A percentile compares a stretch with the other conserved stretches of the same genome.
Evolutionary conservation across 2,329 filamentous ascomycete genomes (phyloP).

Genomic region (Cordyceps tenuipes): DNA sequence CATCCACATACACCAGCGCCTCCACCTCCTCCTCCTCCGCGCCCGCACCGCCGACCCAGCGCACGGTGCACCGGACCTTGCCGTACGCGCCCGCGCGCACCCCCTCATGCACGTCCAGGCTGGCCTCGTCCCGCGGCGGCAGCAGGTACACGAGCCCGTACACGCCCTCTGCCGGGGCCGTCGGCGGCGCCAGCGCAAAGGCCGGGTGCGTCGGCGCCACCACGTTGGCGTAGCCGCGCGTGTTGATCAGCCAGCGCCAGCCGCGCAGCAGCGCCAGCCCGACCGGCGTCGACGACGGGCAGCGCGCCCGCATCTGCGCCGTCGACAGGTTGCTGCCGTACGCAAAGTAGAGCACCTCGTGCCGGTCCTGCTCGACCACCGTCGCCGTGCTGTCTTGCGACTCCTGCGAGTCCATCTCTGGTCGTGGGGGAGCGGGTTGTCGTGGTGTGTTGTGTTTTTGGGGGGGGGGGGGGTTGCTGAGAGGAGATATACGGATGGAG

Average conservation of each 20-base stretch:
- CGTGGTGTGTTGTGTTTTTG: too few relatives aligned
- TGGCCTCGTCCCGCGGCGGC: conserved; percentile 38
- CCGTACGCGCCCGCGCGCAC: conserved; percentile 51
- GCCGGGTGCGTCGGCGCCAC: conserved; percentile 24
- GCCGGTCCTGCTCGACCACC: conserved; percentile 25
- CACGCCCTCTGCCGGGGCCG: conserved; percentile 30
- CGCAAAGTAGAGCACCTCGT: conserved; percentile 53
- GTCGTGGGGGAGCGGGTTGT: too few relatives aligned
- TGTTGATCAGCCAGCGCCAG: conserved; percentile 60
- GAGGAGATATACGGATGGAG: too few relatives aligned
- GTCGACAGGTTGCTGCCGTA: conserved; percentile 64
- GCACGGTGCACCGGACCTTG: conserved; percentile 35
- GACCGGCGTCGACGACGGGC: conserved; percentile 46
- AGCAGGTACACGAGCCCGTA: conserved; percentile 52
- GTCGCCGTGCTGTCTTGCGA: conserved; percentile 30
- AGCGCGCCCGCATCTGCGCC: conserved; percentile 55
- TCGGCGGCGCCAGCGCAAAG: neutral
- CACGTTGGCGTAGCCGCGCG: conserved; percentile 62
- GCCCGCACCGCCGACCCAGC: conserved; percentile 19
- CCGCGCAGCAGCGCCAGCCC: conserved; percentile 48
- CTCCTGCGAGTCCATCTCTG: conserved; percentile 17
- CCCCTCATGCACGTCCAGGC: conserved; percentile 51
- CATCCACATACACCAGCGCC: conserved; percentile 55
- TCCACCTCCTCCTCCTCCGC: conserved; percentile 17
- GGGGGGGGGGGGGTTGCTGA: too few relatives aligned